These are phyloP conservation scores for Trichosporon sp. DNA, from an alignment of 1,284 basidiomycete genomes.

Conservation along the genomic window DNA sequence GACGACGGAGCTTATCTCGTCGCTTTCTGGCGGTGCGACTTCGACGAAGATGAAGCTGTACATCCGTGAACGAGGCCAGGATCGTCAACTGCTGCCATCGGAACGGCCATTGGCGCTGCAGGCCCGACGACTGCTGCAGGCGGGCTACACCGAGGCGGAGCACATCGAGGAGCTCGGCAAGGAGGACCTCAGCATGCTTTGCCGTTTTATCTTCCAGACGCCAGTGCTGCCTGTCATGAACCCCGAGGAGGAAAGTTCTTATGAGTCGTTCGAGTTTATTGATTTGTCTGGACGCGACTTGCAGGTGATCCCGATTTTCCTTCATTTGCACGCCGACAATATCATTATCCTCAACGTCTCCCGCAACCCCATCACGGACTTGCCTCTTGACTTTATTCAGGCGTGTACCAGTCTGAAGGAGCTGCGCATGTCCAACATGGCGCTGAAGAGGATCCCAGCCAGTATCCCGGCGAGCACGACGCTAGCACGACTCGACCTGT, in stretches of 20 bases:
- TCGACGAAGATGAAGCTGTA: conserved; percentile 63
- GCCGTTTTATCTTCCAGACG: conserved; percentile 69
- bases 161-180: conserved; percentile 71
- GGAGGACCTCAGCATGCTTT: conserved; percentile 76
- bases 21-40: conserved; percentile 53
- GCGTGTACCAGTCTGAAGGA: conserved; percentile 77
- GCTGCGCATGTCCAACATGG: conserved; percentile 85
- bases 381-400: conserved; percentile 94
- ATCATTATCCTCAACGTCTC: conserved; percentile 86
- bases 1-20: conserved; percentile 62
- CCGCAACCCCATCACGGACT: conserved; percentile 91
- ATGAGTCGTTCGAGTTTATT: conserved; percentile 73
- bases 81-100: conserved; percentile 69
- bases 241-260: conserved; percentile 62
- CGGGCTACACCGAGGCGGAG: conserved; percentile 82
- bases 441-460: conserved; percentile 86
- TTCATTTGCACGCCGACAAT: conserved; percentile 79
- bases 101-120: conserved; percentile 85
- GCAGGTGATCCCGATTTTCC: conserved; percentile 81
- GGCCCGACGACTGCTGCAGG: conserved; percentile 75
- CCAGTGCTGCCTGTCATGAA: conserved; percentile 55
- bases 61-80: conserved; percentile 75
- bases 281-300: conserved; percentile 79
- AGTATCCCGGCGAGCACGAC: conserved; percentile 70
- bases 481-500: conserved; percentile 79